Conservation (phyloP, 495 filamentous ascomycete genomes). For the Rhypophila decipiens region DNA sequence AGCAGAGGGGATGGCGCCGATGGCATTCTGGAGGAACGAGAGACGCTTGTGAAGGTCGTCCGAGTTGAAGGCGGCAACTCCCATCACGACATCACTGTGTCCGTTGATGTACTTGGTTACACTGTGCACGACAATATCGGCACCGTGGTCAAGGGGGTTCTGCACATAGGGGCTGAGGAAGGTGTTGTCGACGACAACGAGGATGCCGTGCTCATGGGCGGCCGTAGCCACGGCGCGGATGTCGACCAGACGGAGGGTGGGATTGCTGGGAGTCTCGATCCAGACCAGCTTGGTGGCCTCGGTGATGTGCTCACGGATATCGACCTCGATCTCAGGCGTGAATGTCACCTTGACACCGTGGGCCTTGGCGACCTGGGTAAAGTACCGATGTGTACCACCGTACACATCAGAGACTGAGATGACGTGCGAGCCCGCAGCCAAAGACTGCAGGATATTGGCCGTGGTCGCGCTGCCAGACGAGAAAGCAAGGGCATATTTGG, state of each 20-base stretch:
- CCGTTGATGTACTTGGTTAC: conserved; percentile 99
- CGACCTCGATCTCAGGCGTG: conserved; percentile 79
- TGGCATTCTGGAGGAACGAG: conserved; percentile 92
- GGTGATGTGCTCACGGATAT: conserved; percentile 75
- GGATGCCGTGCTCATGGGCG: conserved; percentile 81
- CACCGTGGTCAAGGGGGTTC: conserved; percentile 90
- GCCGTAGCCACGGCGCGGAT: conserved; percentile 74
- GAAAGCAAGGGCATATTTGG: conserved; percentile 89
- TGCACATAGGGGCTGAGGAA: conserved; percentile 95
- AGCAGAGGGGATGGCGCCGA: conserved; percentile 86
- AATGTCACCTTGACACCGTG: conserved; percentile 95
- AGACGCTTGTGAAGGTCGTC: conserved; percentile 69
- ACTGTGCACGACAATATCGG: conserved; percentile 96
- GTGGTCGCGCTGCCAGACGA: conserved; percentile 92
- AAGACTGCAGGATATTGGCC: conserved; percentile 83
- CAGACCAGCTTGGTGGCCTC: conserved; percentile 91
- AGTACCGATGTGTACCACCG: conserved; percentile 95
- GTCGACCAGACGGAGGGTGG: conserved; percentile 85
- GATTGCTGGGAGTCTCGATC: conserved; percentile 95
- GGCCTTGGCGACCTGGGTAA: conserved; percentile 93
- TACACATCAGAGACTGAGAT: conserved; percentile 97
- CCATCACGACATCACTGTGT: conserved; percentile 97
- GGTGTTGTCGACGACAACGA: conserved; percentile 98
- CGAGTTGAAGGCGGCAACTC: conserved; percentile 90
- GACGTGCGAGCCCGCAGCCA: conserved; percentile 88